Conservation (phyloP, 345 rosid species). For the Salix koriyanagi region DNA sequence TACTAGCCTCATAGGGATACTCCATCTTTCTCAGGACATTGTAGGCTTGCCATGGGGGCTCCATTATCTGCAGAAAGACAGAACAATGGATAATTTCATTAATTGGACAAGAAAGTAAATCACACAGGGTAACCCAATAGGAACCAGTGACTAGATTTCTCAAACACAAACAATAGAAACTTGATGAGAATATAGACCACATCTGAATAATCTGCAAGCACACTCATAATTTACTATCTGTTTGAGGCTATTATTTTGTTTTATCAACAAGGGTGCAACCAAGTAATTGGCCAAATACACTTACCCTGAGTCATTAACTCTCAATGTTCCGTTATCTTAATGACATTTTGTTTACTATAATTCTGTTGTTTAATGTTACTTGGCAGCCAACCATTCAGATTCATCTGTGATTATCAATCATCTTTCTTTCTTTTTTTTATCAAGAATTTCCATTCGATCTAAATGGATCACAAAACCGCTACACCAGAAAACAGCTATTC, state of each 20-base stretch:
- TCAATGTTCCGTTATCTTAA: no score
- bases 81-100: neutral
- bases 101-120: neutral
- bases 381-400: neutral
- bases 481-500: neutral
- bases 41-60: conserved; percentile 91
- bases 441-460: neutral
- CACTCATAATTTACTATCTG: neutral
- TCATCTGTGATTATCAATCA: neutral
- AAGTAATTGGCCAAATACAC: neutral
- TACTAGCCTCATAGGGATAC: conserved; percentile 81
- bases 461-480: neutral
- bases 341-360: neutral
- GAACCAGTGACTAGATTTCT: neutral
- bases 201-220: neutral
- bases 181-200: neutral
- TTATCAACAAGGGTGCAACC: neutral
- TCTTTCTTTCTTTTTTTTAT: neutral
- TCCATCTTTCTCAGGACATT: conserved; percentile 82
- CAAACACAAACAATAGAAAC: neutral
- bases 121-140: neutral
- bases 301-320: neutral
- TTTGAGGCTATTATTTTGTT: neutral
- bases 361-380: neutral
- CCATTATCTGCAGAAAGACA: conserved; percentile 64